Evolutionary conservation across 2,329 filamentous ascomycete species (phyloP).

Genomic region (Verticillium dahliae): DNA sequence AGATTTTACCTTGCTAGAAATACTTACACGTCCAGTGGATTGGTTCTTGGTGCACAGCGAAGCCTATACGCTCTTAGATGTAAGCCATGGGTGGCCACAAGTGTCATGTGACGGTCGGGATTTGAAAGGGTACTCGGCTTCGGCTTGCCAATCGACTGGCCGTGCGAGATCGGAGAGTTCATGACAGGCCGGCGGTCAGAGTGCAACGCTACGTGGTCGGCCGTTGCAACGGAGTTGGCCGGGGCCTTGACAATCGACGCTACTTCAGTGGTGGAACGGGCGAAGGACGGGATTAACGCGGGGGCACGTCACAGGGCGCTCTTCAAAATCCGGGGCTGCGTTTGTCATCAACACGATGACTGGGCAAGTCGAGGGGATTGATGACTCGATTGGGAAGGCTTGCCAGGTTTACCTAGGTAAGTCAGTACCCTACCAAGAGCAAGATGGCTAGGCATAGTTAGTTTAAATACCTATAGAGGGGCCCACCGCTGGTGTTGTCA

Average conservation of each 20-base stretch:
- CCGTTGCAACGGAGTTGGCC: neutral
- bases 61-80: too few relatives aligned
- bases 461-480: neutral
- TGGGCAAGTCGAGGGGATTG: neutral
- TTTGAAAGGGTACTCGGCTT: neutral
- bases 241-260: neutral
- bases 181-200: neutral
- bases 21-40: too few relatives aligned
- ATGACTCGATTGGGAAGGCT: neutral
- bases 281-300: constrained; percentile 25
- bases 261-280: constrained; percentile 24
- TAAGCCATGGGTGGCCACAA: too few relatives aligned
- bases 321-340: neutral
- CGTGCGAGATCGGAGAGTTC: neutral
- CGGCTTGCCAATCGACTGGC: neutral
- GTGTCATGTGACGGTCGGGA: too few relatives aligned
- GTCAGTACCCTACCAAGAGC: neutral
- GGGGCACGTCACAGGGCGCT: constrained; percentile 3
- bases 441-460: neutral
- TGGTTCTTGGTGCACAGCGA: too few relatives aligned
- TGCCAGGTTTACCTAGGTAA: neutral
- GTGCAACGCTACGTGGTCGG: neutral
- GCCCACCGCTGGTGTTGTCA: neutral
- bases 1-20: too few relatives aligned
- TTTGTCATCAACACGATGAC: neutral